Base-by-base conservation (phyloP, 2,329 filamentous ascomycete genomes). In the Tolypocladium inflatum region DNA sequence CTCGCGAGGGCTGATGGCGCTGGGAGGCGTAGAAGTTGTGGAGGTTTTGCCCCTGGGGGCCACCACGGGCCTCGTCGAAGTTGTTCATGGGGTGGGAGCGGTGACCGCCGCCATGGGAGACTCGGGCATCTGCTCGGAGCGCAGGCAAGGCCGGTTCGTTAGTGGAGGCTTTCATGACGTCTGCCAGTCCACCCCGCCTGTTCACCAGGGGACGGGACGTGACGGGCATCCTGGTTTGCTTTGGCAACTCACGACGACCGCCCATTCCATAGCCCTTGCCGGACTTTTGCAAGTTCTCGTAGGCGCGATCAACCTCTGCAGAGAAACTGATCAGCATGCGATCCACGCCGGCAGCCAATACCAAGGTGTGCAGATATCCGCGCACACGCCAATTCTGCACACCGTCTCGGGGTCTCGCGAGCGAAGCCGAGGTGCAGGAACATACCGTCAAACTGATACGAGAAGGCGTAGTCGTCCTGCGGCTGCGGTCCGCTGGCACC, bases 11-110 rank as follows among this genome's bases (percentile, higher is more conserved):
- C 77, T 93, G 91, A 76, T 95, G 94, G 71, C 93, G 89, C 78
- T 97, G 94, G 67, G 86, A 86, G 71, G 91, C 90, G 76, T 97
- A 97, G 75, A 93, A 97, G 73, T 89, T 93, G 75, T 97, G 93
- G 60, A 94, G 81, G 73, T 94, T 74, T 64, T 89, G 85, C 71
- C 88, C 87, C 63, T 88, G 84, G 61, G 89, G 70, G 58, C 48
- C 48, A 21, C 76, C 86, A 65, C 86, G 84, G 70, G 85, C 81
- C 65, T 94, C 81, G 66, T 81, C 89, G 75, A 89, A 92, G 72
- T 95, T 91, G 78, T 87, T 88, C 69, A 91, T 81, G 60, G 91
- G 92, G 74, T 93, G 90, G 72, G 92, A 88, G 74, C 91, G 88
- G 68, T 88, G 82, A 56, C 76, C 77, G 60, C 85, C 78, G 63